Evolutionary conservation across 2,329 filamentous ascomycete species (phyloP), one percentile per base, ranked within the genome.

Genomic region (Trichoderma koningii): DNA sequence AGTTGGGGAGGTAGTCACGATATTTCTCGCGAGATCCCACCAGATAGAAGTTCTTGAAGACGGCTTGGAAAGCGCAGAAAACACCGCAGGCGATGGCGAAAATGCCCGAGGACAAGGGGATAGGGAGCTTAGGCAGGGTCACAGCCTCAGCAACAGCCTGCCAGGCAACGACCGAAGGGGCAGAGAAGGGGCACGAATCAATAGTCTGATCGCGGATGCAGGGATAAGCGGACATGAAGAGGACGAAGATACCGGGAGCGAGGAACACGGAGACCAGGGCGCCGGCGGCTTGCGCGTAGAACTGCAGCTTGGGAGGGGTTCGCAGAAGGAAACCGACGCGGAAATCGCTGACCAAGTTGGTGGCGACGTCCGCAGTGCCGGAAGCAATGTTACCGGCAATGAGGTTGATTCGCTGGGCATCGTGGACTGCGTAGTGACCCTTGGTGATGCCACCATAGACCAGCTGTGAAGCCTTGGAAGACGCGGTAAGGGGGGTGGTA

Each of bases 181-280:
- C 85, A 9, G 74, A 71, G 77, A 90, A 91, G 38, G 83, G 76
- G 72, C 88, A 90, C 12, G 67, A 66, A 65, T 4, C 64, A 44
- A 42, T 47, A 23, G 82, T 79, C 66, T 71, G 68, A 7, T 83
- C 77, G 72, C 86, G 82, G 69, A 90, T 87, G 72, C 88, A 90
- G 0, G 87, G 88, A 73, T 91, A 90, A 0, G 88, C 88, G 5
- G 83, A 81, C 67, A 85, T 82, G 78, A 90, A 90, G 51, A 90
- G 82, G 41, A 89, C 83, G 71, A 89, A 90, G 69, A 90, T 82
- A 10, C 85, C 87, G 0, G 87, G 87, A 0, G 87, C 86, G 14
- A 90, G 76, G 77, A 89, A 89, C 69, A 89, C 80, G n/a, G 87
- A 83, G 55, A 89, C 82, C 38, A 89, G 73, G 9, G 85, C 85